Evolutionary conservation across 495 filamentous ascomycete genomes (phyloP).

Genomic region (Neurospora sp.): DNA sequence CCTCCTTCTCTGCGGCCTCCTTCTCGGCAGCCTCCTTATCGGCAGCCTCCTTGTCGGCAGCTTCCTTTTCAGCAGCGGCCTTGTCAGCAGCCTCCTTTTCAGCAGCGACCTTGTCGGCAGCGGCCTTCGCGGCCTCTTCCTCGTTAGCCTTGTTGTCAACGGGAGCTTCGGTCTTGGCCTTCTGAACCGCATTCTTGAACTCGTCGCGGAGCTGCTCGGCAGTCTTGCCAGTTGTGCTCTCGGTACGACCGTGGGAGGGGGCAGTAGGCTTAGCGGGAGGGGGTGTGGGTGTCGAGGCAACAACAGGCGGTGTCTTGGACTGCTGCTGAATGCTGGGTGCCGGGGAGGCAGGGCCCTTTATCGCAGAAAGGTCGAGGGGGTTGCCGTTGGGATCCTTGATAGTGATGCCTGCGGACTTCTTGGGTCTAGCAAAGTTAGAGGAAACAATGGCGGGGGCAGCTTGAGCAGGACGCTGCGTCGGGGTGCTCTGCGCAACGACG

Average conservation of each 20-base stretch:
- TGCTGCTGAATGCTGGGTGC: conserved; percentile 37
- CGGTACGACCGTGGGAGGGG: conserved; percentile 36
- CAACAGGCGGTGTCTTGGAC: conserved; percentile 43
- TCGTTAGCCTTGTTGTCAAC: conserved; percentile 29
- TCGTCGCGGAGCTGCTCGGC: conserved; percentile 40
- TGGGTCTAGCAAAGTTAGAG: conserved; percentile 48
- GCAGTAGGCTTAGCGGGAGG: conserved; percentile 33
- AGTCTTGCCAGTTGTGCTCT: conserved; percentile 37
- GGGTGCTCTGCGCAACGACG: conserved; percentile 33
- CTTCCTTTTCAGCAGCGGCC: conserved; percentile 31
- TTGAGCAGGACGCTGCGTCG: conserved; percentile 42
- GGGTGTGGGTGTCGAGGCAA: conserved; percentile 43
- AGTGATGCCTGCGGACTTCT: conserved; percentile 56
- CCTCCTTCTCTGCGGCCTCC: conserved; percentile 32
- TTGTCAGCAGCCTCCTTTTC: conserved; percentile 38
- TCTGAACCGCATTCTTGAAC: conserved; percentile 41
- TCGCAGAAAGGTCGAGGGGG: conserved; percentile 29
- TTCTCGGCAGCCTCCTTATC: conserved; percentile 41
- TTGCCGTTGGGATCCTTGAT: conserved; percentile 75
- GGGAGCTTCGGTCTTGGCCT: conserved; percentile 21
- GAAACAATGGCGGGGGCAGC: conserved; percentile 50
- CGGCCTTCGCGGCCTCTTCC: conserved; percentile 23
- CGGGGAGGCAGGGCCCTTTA: conserved; percentile 35
- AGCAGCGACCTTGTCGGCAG: conserved; percentile 34
- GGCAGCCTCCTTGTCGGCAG: conserved; percentile 39